phyloP scores from a whole-genome alignment of 1,284 basidiomycete genomes.

The Papiliotrema fonsecae region DNA sequence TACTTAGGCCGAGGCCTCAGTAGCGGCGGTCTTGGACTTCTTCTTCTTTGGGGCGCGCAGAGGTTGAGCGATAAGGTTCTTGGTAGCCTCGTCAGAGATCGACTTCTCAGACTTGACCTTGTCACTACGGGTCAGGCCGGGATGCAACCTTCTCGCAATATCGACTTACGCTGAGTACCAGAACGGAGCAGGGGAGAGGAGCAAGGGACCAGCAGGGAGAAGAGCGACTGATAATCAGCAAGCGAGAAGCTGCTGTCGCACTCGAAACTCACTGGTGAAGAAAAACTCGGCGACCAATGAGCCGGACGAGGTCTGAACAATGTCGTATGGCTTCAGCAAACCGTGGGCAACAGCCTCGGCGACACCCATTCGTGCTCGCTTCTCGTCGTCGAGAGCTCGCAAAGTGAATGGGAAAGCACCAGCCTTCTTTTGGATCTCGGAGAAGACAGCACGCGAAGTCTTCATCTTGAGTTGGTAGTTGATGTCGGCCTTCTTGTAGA shows the following conservation, averaged over 20 bases:
- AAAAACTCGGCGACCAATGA: slow-evolving; percentile 89
- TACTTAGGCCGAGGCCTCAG: slow-evolving; percentile 16
- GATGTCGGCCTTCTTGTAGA: slow-evolving; percentile 85
- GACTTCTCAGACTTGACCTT: slow-evolving; percentile 84
- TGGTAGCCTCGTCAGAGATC: slow-evolving; percentile 79
- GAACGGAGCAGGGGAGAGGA: slow-evolving; percentile 77
- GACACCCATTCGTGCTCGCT: slow-evolving; percentile 87
- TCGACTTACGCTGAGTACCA: slow-evolving; percentile 76
- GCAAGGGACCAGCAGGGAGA: slow-evolving; percentile 72
- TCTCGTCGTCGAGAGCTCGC: slow-evolving; percentile 89
- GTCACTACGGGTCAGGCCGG: slow-evolving; percentile 46
- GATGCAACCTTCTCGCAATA: too few relatives aligned
- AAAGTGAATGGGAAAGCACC: slow-evolving; percentile 98
- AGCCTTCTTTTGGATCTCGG: slow-evolving; percentile 95
- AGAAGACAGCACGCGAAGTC: slow-evolving; percentile 88
- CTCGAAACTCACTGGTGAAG: slow-evolving; percentile 59
- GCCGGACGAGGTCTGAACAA: slow-evolving; percentile 65
- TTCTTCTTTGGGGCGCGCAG: slow-evolving; percentile 88
- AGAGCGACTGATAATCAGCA: slow-evolving; percentile 66
- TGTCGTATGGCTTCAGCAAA: slow-evolving; percentile 47
- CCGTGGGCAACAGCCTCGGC: slow-evolving; percentile 92
- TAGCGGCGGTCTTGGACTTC: slow-evolving; percentile 72
- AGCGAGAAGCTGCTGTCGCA: not conserved
- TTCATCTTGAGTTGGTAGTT: slow-evolving; percentile 98
- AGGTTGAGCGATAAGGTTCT: slow-evolving; percentile 68